These are phyloP conservation scores for Circinella minor DNA, from an alignment of 371 early-diverging fungal genomes.

Conservation along the genomic window DNA sequence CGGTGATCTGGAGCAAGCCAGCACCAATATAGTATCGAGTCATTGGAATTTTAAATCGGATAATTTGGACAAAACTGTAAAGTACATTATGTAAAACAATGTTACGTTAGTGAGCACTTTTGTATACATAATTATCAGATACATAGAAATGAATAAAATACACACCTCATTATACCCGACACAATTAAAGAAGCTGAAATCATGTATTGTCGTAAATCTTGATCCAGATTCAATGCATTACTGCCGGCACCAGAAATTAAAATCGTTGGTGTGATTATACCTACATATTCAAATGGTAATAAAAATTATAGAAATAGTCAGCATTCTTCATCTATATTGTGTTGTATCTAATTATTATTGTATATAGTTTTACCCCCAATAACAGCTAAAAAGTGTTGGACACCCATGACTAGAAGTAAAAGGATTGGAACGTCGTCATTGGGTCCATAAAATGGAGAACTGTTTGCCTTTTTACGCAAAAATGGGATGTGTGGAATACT, in stretches of 20 bases:
- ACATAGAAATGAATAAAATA: conserved; percentile 7
- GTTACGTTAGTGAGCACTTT: too few relatives aligned
- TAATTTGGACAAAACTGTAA: conserved; percentile 51
- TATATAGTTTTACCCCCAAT: conserved; percentile 35
- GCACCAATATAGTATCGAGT: conserved; percentile 53
- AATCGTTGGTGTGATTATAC: conserved; percentile 52
- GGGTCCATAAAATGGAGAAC: conserved; percentile 37
- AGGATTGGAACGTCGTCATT: conserved; percentile 36
- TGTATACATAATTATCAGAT: neutral
- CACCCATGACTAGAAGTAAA: conserved; percentile 36
- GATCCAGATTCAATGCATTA: conserved; percentile 50
- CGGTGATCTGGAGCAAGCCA: conserved; percentile 47
- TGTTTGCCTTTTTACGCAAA: conserved; percentile 12
- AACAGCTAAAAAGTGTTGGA: conserved; percentile 51
- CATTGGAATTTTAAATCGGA: conserved; percentile 50
- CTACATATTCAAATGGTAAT: too few relatives aligned
- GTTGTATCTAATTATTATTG: too few relatives aligned
- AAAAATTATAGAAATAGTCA: too few relatives aligned
- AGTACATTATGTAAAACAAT: neutral
- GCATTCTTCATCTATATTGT: too few relatives aligned
- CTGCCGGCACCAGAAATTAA: conserved; percentile 53
- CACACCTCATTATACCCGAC: conserved; percentile 36
- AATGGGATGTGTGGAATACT: conserved; percentile 40
- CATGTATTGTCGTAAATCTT: conserved; percentile 52
- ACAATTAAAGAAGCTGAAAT: conserved; percentile 56